A percentile compares a stretch with the other conserved stretches of the same genome.
These are phyloP conservation scores for Scedosporium minutisporum DNA, from an alignment of 2,329 filamentous ascomycete species.

Conservation along the genomic window DNA sequence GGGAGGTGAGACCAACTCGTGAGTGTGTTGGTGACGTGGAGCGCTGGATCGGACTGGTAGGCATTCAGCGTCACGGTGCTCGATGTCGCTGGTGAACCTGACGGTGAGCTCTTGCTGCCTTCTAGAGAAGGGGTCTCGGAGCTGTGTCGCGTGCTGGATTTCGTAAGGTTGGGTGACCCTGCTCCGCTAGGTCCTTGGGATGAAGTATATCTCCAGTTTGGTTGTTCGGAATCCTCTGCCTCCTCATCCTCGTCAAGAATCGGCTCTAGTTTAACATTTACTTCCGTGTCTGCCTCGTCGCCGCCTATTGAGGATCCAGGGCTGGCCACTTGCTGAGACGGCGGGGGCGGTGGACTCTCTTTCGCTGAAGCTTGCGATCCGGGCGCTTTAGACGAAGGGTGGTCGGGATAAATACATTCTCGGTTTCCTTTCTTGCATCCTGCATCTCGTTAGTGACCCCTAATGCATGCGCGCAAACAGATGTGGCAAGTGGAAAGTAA, in stretches of 20 bases:
- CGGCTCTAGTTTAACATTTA: slow-evolving; percentile 33
- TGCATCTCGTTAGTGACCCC: slow-evolving; percentile 18
- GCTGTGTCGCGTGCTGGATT: slow-evolving; percentile 28
- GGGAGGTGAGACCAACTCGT: slow-evolving; percentile 49
- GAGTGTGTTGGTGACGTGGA: slow-evolving; percentile 12
- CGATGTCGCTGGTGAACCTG: slow-evolving; percentile 35
- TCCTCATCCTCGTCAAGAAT: slow-evolving; percentile 48
- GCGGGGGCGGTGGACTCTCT: slow-evolving; percentile 18
- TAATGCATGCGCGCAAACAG: too few relatives aligned
- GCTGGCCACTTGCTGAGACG: slow-evolving; percentile 32
- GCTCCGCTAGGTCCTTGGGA: slow-evolving; percentile 23
- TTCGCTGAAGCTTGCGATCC: not conserved
- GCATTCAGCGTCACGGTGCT: slow-evolving; percentile 21
- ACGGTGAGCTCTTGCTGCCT: slow-evolving; percentile 41
- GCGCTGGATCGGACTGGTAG: slow-evolving; percentile 7
- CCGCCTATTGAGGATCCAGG: slow-evolving; percentile 46
- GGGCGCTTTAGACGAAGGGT: slow-evolving; percentile 23
- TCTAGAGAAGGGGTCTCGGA: slow-evolving; percentile 46
- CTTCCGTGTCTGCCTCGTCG: slow-evolving; percentile 35
- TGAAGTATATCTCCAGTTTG: slow-evolving; percentile 10
- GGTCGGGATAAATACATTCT: slow-evolving; percentile 82
- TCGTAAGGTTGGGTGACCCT: slow-evolving; percentile 26
- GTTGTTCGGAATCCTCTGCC: slow-evolving; percentile 18
- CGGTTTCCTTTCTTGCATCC: slow-evolving; percentile 87
- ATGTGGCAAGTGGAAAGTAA: not conserved